Conservation (phyloP, 768 basidiomycete species). For the Naganishia antarctica region DNA sequence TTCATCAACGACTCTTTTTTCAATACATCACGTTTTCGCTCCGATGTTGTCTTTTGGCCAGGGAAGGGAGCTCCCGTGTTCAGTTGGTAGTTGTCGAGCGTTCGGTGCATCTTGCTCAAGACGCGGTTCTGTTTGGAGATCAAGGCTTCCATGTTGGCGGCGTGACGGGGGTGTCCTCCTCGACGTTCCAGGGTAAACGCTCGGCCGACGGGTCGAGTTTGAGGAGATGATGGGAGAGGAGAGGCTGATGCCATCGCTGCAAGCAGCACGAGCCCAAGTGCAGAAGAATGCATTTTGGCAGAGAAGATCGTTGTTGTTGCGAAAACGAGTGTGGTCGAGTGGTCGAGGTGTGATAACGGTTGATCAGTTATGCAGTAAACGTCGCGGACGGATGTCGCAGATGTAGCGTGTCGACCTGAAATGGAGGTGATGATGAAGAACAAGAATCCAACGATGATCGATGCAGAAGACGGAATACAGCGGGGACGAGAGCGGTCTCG, state of each 20-base stretch:
- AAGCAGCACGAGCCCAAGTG: background rate
- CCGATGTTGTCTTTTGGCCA: background rate
- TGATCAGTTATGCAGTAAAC: background rate
- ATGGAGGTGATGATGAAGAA: background rate
- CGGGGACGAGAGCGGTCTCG: too few relatives aligned
- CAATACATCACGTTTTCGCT: background rate
- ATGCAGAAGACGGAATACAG: background rate
- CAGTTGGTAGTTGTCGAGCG: slow-evolving; percentile 5
- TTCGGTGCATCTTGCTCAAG: background rate
- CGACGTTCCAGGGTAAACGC: background rate
- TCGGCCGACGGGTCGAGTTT: background rate
- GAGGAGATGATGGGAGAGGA: background rate
- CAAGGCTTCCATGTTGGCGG: background rate
- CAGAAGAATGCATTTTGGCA: background rate
- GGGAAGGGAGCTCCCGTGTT: slow-evolving; percentile 13
- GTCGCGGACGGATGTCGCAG: background rate
- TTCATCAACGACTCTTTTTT: background rate
- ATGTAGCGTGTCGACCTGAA: background rate
- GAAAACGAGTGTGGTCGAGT: background rate
- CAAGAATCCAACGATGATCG: background rate
- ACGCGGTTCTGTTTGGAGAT: background rate
- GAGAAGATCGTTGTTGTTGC: background rate
- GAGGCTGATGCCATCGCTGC: background rate
- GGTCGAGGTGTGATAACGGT: background rate
- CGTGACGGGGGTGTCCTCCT: slow-evolving; percentile 1